phyloP scores from a whole-genome alignment of 805 yeast species.

The Candida maris region DNA sequence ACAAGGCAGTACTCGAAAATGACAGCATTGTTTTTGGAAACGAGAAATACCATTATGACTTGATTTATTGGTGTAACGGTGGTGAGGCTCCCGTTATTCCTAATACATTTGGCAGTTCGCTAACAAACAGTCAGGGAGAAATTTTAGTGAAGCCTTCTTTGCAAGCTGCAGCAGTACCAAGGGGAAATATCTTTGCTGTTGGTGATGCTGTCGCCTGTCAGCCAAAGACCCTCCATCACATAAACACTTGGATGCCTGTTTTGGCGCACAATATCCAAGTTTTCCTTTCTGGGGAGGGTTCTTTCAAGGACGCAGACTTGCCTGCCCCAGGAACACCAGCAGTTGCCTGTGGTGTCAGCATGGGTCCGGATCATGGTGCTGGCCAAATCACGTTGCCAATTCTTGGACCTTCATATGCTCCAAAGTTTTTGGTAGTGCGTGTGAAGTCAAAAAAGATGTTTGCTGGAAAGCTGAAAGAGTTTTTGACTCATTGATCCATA shows the following conservation, averaged over 20 bases:
- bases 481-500: no score
- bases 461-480: not conserved
- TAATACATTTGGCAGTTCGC: conserved; percentile 2
- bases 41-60: conserved; percentile 8
- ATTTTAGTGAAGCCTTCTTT: conserved; percentile 20
- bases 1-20: conserved; percentile 4
- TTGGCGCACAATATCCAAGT: conserved; percentile 17
- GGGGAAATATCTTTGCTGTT: conserved; percentile 30
- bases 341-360: conserved; percentile 11
- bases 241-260: conserved; percentile 13
- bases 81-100: conserved; percentile 6
- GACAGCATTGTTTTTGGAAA: conserved; percentile 4
- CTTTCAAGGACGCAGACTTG: conserved; percentile 1
- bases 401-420: conserved; percentile 17
- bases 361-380: conserved; percentile 26
- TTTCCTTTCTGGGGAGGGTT: conserved; percentile 2
- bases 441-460: conserved; percentile 20
- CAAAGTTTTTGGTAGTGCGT: conserved; percentile 17
- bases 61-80: conserved; percentile 11
- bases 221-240: conserved; percentile 20
- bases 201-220: conserved; percentile 31
- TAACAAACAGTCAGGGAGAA: conserved; percentile 13
- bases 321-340: not conserved
- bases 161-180: conserved; percentile 14
- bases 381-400: conserved; percentile 26